These are phyloP conservation scores for Syzygium grande DNA, from an alignment of 345 rosid genomes.

Conservation along the genomic window DNA sequence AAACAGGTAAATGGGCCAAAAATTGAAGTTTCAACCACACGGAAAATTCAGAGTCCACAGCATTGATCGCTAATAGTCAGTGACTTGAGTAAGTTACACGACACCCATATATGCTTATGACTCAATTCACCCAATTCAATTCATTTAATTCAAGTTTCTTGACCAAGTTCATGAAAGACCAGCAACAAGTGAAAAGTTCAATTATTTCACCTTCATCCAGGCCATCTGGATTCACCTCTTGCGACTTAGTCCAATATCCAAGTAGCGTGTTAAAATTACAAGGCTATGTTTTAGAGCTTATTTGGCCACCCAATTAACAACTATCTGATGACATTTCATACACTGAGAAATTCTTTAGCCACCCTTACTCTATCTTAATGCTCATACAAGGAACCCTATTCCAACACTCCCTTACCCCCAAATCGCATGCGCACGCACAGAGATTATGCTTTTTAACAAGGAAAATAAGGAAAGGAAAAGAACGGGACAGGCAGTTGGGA, in stretches of 20 bases:
- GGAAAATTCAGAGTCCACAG: background rate
- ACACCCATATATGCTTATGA: background rate
- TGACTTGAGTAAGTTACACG: background rate
- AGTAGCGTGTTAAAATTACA: background rate
- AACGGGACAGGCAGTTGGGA: background rate
- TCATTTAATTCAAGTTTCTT: background rate
- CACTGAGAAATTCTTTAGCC: background rate
- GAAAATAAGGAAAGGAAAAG: background rate
- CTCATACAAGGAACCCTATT: background rate
- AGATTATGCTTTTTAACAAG: background rate
- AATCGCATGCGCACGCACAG: background rate
- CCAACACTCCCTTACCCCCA: background rate
- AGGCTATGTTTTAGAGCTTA: background rate
- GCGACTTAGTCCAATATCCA: background rate
- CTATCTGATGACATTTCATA: background rate
- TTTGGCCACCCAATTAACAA: background rate
- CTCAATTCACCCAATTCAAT: background rate
- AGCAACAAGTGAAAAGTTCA: background rate
- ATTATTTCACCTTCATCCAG: background rate
- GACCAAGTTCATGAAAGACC: background rate
- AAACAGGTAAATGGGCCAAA: background rate
- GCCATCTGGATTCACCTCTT: background rate
- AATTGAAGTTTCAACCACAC: background rate
- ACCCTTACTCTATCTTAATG: background rate
- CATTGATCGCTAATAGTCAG: background rate